Conservation (phyloP, 495 filamentous ascomycete genomes). For the Hypoxylon intermedium region DNA sequence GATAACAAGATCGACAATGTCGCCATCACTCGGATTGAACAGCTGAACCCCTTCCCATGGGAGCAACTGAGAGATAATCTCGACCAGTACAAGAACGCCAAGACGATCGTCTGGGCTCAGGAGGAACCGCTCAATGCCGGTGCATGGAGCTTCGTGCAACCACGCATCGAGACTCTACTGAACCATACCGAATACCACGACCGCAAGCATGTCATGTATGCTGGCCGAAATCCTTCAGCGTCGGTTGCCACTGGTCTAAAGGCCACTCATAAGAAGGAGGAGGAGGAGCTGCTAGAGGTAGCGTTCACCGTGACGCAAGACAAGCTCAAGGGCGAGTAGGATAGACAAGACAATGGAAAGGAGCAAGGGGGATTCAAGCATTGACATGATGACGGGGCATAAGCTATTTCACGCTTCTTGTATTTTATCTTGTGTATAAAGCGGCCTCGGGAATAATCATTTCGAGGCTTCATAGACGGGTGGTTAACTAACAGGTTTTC, state of each 20-base stretch:
- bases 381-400: constrained; percentile 23
- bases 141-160: constrained; percentile 93
- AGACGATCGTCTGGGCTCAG: constrained; percentile 94
- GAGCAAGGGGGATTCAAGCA: constrained; percentile 20
- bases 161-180: constrained; percentile 92
- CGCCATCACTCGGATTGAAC: constrained; percentile 93
- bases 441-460: constrained; percentile 31
- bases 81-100: constrained; percentile 93
- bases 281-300: constrained; percentile 83
- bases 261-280: constrained; percentile 87
- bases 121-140: constrained; percentile 98
- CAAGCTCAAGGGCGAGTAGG: constrained; percentile 74
- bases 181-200: constrained; percentile 91
- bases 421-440: constrained; percentile 46
- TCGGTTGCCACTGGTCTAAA: constrained; percentile 94
- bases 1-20: constrained; percentile 82
- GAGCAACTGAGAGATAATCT: constrained; percentile 93
- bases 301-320: constrained; percentile 69
- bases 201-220: constrained; percentile 95
- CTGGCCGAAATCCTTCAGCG: constrained; percentile 87
- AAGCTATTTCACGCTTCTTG: constrained; percentile 31
- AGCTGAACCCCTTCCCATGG: constrained; percentile 99
- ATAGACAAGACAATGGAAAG: constrained; percentile 12
- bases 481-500: constrained; percentile 28
- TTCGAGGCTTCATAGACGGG: constrained; percentile 39